These are phyloP conservation scores for Coniochaeta ligniaria DNA, from an alignment of 2,329 filamentous ascomycete genomes.

Conservation along the genomic window DNA sequence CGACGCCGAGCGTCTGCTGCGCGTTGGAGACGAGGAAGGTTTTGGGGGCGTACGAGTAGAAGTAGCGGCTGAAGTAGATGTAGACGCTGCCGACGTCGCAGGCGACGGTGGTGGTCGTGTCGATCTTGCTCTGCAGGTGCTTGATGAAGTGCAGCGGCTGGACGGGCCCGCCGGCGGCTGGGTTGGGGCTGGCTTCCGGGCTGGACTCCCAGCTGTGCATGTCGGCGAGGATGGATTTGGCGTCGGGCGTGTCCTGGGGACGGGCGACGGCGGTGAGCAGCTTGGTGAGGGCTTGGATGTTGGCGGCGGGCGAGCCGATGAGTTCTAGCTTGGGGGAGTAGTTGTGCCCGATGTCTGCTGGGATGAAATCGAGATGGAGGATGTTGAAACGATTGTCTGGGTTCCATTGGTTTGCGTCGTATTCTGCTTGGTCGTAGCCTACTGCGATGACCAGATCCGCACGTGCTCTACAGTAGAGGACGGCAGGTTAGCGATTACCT, in stretches of 20 bases:
- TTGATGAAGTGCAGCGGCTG: constrained; percentile 38
- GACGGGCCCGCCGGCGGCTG: constrained; percentile 22
- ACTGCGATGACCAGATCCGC: constrained; percentile 36
- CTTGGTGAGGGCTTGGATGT: constrained; percentile 26
- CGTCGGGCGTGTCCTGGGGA: constrained; percentile 26
- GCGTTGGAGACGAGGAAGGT: constrained; percentile 38
- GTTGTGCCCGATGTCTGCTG: constrained; percentile 29
- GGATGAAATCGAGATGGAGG: constrained; percentile 34
- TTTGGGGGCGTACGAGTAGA: constrained; percentile 34
- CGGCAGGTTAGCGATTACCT: not conserved
- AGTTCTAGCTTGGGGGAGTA: constrained; percentile 34
- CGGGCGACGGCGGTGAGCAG: constrained; percentile 22
- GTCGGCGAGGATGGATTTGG: constrained; percentile 24
- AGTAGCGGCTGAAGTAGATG: constrained; percentile 39
- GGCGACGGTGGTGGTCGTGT: constrained; percentile 31
- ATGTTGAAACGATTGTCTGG: constrained; percentile 25
- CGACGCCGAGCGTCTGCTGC: constrained; percentile 40
- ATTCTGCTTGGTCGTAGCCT: constrained; percentile 40
- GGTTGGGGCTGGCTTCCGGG: constrained; percentile 6
- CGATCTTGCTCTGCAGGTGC: constrained; percentile 30
- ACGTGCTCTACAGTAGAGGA: constrained; percentile 13
- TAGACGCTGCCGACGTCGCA: constrained; percentile 40
- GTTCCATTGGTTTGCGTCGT: constrained; percentile 38
- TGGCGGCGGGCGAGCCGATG: constrained; percentile 32
- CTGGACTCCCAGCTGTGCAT: constrained; percentile 25